phyloP scores from a whole-genome alignment of 2,329 filamentous ascomycete genomes.

The Arthrobotrys pseudoclavata region DNA sequence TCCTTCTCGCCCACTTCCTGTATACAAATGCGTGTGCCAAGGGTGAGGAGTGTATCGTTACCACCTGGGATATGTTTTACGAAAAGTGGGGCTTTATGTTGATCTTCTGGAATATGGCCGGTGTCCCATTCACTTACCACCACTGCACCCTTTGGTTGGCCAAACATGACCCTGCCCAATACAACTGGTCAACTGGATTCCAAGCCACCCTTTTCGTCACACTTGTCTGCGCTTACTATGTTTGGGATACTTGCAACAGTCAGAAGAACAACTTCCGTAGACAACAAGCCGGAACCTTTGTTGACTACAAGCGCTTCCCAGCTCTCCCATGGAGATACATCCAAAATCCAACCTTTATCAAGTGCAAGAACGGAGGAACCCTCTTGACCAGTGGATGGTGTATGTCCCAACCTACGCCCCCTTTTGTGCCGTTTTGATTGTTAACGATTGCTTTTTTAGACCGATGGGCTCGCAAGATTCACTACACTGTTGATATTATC shows the following conservation, averaged over 20 bases:
- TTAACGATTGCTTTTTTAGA: conserved; percentile 67
- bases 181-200: conserved; percentile 76
- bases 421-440: conserved; percentile 57
- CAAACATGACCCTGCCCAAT: conserved; percentile 82
- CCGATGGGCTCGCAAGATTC: conserved; percentile 81
- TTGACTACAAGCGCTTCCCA: conserved; percentile 84
- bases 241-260: conserved; percentile 92
- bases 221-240: conserved; percentile 89
- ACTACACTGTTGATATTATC: conserved; percentile 84
- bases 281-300: conserved; percentile 78
- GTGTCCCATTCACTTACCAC: conserved; percentile 91
- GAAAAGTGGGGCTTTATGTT: conserved; percentile 99
- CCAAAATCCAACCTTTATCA: conserved; percentile 83
- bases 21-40: conserved; percentile 94
- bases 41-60: conserved; percentile 89
- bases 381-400: conserved; percentile 89
- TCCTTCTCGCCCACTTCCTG: conserved; percentile 89
- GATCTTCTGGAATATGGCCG: conserved; percentile 96
- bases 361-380: conserved; percentile 78
- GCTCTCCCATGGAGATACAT: conserved; percentile 90
- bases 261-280: conserved; percentile 94
- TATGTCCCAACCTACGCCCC: conserved; percentile 66
- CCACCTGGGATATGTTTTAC: conserved; percentile 96
- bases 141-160: conserved; percentile 92
- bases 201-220: conserved; percentile 75